Conservation (phyloP, 441 rosid species). For the Arabidopsis lyrata region DNA sequence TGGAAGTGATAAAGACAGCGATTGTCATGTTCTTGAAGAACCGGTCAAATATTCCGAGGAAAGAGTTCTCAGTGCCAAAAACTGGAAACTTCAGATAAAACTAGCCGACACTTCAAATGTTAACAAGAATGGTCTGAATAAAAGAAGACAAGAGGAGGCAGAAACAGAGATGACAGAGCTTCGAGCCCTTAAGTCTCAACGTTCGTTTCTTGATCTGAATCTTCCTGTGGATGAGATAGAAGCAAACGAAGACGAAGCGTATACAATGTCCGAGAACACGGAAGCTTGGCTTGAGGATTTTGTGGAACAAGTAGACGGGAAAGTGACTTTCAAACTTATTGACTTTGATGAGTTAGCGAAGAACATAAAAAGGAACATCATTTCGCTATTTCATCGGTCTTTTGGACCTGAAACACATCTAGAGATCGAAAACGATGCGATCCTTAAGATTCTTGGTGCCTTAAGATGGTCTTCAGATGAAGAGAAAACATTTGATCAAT, state of each 20-base stretch:
- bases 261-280: slow-evolving; percentile 53
- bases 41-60: slow-evolving; percentile 57
- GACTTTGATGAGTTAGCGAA: slow-evolving; percentile 71
- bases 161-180: slow-evolving; percentile 55
- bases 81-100: slow-evolving; percentile 62
- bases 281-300: slow-evolving; percentile 74
- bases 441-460: slow-evolving; percentile 64
- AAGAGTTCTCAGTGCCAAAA: slow-evolving; percentile 58
- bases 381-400: slow-evolving; percentile 45
- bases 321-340: slow-evolving; percentile 62
- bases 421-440: slow-evolving; percentile 64
- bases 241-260: slow-evolving; percentile 45
- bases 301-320: slow-evolving; percentile 60
- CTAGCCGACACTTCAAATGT: slow-evolving; percentile 35
- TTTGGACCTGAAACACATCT: slow-evolving; percentile 54
- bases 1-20: slow-evolving; percentile 32
- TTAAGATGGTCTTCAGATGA: slow-evolving; percentile 59
- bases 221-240: slow-evolving; percentile 70
- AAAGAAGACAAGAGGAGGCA: slow-evolving; percentile 38
- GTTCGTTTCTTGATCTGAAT: slow-evolving; percentile 72
- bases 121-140: slow-evolving; percentile 39
- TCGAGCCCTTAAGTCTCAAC: slow-evolving; percentile 48
- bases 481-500: slow-evolving; percentile 52
- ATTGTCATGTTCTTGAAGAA: slow-evolving; percentile 28
- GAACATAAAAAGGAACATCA: slow-evolving; percentile 51